Conservation (phyloP, 495 filamentous ascomycete species). For the Acidomyces sp. region DNA sequence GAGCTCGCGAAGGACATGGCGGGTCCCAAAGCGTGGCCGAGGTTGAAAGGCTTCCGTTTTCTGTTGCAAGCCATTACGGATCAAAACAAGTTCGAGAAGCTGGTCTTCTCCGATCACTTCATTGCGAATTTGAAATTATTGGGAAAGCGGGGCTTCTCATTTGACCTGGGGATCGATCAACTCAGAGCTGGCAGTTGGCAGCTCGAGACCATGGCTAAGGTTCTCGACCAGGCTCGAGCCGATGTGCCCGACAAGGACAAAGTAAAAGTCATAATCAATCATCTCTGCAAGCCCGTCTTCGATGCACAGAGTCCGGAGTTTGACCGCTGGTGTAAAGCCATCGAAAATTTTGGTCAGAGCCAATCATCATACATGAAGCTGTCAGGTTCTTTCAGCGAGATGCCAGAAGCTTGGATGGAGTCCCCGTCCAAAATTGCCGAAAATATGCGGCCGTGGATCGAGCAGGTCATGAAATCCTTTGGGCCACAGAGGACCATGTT, state of each 20-base stretch:
- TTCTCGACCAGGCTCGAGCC: constrained; percentile 53
- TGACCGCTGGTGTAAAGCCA: constrained; percentile 36
- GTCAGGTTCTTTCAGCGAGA: constrained; percentile 68
- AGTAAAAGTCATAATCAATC: constrained; percentile 59
- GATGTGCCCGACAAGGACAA: constrained; percentile 43
- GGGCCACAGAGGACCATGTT: constrained; percentile 66
- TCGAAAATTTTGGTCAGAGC: constrained; percentile 27
- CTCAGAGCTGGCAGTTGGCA: constrained; percentile 54
- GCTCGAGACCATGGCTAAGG: constrained; percentile 55
- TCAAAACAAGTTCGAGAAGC: constrained; percentile 30
- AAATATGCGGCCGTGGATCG: constrained; percentile 48
- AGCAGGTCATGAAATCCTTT: constrained; percentile 53
- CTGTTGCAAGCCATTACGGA: constrained; percentile 62
- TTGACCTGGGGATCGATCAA: constrained; percentile 75
- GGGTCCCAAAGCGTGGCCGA: constrained; percentile 30
- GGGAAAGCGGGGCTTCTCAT: constrained; percentile 42
- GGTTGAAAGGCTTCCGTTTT: constrained; percentile 61
- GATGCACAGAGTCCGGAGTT: constrained; percentile 13
- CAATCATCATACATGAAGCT: constrained; percentile 66
- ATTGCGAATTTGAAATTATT: constrained; percentile 57
- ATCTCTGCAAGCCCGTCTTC: constrained; percentile 79
- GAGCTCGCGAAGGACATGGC: constrained; percentile 28
- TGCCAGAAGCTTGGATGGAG: constrained; percentile 35
- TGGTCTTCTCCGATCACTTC: constrained; percentile 46
- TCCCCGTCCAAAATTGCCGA: constrained; percentile 32